A percentile compares a stretch with the other conserved stretches of the same genome.
phyloP scores from a whole-genome alignment of 1,139 yeast species.

The Eremothecium sinecaudum region DNA sequence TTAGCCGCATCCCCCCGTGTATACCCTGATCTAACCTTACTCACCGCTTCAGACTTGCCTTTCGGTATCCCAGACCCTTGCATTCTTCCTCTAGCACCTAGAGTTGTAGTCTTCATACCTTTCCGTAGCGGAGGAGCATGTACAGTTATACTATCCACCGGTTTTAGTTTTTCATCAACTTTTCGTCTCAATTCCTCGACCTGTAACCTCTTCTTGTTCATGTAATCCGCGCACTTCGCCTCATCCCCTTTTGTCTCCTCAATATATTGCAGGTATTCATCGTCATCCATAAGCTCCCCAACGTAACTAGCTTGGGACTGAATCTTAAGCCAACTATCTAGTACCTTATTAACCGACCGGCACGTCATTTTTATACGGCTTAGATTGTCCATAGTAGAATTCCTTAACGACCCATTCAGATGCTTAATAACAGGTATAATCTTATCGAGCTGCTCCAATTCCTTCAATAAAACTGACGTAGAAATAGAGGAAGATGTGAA shows the following conservation, averaged over 20 bases:
- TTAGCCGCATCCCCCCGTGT: neutral
- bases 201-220: constrained; percentile 15
- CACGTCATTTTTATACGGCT: constrained; percentile 24
- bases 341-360: constrained; percentile 22
- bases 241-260: constrained; percentile 13
- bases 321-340: constrained; percentile 28
- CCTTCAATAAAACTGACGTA: constrained; percentile 27
- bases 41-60: neutral
- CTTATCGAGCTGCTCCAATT: constrained; percentile 24
- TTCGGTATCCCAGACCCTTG: neutral
- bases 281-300: constrained; percentile 22
- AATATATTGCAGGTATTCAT: constrained; percentile 15
- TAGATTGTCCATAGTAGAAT: constrained; percentile 20
- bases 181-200: constrained; percentile 17
- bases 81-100: neutral
- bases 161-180: constrained; percentile 11
- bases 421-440: constrained; percentile 24
- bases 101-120: neutral
- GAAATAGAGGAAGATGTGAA: constrained; percentile 13
- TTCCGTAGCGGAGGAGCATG: constrained; percentile 1
- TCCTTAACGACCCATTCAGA: constrained; percentile 17
- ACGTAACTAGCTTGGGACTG: constrained; percentile 30
- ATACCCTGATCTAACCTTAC: neutral
- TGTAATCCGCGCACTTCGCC: constrained; percentile 10
- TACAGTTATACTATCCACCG: constrained; percentile 3